Evolutionary conservation across 371 early-diverging fungal species (phyloP).

Genomic region (Globomyces sp.): DNA sequence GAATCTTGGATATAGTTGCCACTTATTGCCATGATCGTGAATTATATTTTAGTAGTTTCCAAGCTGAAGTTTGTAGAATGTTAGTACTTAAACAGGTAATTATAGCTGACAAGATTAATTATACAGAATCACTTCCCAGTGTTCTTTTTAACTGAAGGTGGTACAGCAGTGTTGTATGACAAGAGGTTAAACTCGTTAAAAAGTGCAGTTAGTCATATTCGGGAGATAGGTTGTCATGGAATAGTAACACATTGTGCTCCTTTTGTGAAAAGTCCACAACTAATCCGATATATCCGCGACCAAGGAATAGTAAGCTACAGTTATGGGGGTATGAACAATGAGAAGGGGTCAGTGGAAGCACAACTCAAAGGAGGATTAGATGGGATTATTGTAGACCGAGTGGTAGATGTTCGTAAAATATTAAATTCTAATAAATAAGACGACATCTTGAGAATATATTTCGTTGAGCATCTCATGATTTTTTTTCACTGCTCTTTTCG

Average conservation of each 20-base stretch:
- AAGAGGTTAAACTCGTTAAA: slow-evolving; percentile 80
- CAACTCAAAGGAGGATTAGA: slow-evolving; percentile 65
- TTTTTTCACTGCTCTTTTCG: no score
- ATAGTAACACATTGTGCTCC: slow-evolving; percentile 80
- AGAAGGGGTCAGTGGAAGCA: slow-evolving; percentile 65
- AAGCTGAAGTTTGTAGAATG: slow-evolving; percentile 84
- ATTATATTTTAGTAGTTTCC: slow-evolving; percentile 93
- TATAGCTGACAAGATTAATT: not conserved
- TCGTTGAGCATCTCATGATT: no score
- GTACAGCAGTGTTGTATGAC: slow-evolving; percentile 72
- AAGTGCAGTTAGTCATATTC: slow-evolving; percentile 81
- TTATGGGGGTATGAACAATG: slow-evolving; percentile 84
- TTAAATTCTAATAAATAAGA: slow-evolving; percentile 14
- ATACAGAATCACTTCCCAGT: slow-evolving; percentile 61
- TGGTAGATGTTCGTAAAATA: slow-evolving; percentile 26
- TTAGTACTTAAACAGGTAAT: slow-evolving; percentile 70
- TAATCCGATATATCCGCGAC: slow-evolving; percentile 70
- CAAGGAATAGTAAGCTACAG: slow-evolving; percentile 76
- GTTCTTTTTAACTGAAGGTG: slow-evolving; percentile 90
- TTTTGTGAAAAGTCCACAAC: slow-evolving; percentile 73
- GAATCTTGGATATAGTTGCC: slow-evolving; percentile 75
- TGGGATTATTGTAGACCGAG: slow-evolving; percentile 50
- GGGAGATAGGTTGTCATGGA: slow-evolving; percentile 72
- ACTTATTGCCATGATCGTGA: slow-evolving; percentile 67
- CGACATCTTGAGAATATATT: no score